These are phyloP conservation scores for Candida xiaguanensis DNA, from an alignment of 805 yeast species.

Conservation along the genomic window DNA sequence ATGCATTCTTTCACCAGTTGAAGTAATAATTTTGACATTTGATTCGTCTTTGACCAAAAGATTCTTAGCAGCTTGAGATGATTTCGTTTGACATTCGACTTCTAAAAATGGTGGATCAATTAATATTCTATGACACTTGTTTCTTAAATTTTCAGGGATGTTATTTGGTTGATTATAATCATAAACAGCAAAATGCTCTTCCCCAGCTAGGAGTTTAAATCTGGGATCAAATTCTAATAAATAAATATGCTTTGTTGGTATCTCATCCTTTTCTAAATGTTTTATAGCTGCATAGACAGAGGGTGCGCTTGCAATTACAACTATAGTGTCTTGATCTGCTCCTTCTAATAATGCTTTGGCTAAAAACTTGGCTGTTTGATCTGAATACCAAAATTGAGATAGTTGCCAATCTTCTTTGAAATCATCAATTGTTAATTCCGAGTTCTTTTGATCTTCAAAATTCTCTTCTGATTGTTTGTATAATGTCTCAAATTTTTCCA, in stretches of 20 bases:
- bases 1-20: slow-evolving; percentile 89
- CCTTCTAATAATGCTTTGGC: slow-evolving; percentile 75
- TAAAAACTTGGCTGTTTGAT: slow-evolving; percentile 62
- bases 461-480: slow-evolving; percentile 55
- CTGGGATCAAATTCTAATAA: slow-evolving; percentile 77
- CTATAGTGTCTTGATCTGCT: slow-evolving; percentile 65
- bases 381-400: slow-evolving; percentile 88
- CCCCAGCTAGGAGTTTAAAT: slow-evolving; percentile 69
- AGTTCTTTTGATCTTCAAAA: slow-evolving; percentile 28
- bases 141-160: slow-evolving; percentile 52
- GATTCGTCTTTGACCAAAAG: slow-evolving; percentile 44
- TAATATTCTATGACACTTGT: slow-evolving; percentile 66
- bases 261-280: slow-evolving; percentile 37
- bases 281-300: slow-evolving; percentile 84
- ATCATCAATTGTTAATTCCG: slow-evolving; percentile 52
- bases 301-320: slow-evolving; percentile 84
- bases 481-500: slow-evolving; percentile 53
- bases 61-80: slow-evolving; percentile 49
- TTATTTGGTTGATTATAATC: slow-evolving; percentile 71
- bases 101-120: slow-evolving; percentile 90
- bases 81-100: slow-evolving; percentile 75
- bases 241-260: slow-evolving; percentile 70
- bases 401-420: slow-evolving; percentile 93
- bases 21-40: slow-evolving; percentile 58
- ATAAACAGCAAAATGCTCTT: slow-evolving; percentile 61